Evolutionary conservation across 257 asterid genomes (phyloP).

Genomic region (Jacaranda copaia): DNA sequence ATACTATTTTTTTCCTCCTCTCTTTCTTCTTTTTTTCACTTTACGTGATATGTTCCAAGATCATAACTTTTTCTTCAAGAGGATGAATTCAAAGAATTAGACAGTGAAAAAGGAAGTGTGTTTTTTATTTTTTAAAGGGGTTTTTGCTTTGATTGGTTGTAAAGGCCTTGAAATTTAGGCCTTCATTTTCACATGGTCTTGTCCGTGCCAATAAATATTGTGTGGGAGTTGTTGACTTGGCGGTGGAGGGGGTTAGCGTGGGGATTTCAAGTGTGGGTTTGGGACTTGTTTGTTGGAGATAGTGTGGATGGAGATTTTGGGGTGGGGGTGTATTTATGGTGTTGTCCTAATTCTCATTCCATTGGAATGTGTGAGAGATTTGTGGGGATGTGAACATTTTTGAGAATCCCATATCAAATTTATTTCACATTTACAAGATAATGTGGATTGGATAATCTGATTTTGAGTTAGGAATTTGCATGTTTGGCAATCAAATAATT

Average conservation of each 20-base stretch:
- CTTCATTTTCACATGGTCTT: constrained; percentile 40
- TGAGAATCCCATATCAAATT: constrained; percentile 34
- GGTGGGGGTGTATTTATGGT: constrained; percentile 27
- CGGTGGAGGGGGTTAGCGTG: constrained; percentile 10
- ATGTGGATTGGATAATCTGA: constrained; percentile 11
- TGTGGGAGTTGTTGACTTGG: constrained; percentile 30
- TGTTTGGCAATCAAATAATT: background rate
- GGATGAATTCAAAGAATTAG: constrained; percentile 17
- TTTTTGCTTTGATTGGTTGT: constrained; percentile 44
- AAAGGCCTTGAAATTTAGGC: constrained; percentile 48
- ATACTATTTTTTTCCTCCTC: background rate
- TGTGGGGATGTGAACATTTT: constrained; percentile 44
- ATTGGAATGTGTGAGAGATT: constrained; percentile 50
- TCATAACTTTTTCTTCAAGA: background rate
- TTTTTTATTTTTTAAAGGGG: constrained; percentile 26
- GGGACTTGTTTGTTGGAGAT: constrained; percentile 35
- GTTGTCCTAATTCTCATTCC: constrained; percentile 38
- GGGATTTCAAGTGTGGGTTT: constrained; percentile 30
- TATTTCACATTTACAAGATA: constrained; percentile 19
- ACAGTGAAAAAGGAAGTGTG: background rate
- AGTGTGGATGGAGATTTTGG: constrained; percentile 30
- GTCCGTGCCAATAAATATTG: constrained; percentile 32
- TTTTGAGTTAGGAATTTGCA: background rate
- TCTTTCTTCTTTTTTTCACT: background rate
- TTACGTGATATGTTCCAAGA: background rate